phyloP scores from a whole-genome alignment of 2,329 filamentous ascomycete species.

The Neonectria magnoliae region DNA sequence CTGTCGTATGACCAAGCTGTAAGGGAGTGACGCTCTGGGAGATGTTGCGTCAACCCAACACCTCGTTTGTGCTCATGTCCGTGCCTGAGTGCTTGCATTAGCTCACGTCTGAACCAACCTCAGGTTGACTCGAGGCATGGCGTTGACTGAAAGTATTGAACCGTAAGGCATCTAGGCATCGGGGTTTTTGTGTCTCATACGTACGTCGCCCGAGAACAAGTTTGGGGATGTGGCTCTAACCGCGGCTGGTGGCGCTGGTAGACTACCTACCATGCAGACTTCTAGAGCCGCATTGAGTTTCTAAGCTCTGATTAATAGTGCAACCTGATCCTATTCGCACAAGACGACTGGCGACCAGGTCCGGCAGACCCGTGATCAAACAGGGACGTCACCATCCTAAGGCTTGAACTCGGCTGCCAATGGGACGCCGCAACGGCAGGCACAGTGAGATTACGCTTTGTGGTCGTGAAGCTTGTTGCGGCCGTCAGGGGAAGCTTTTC shows the following conservation, averaged over 20 bases:
- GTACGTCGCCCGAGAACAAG: background rate
- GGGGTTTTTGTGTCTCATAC: background rate
- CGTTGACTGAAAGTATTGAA: background rate
- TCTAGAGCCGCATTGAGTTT: slow-evolving; percentile 32
- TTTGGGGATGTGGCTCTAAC: background rate
- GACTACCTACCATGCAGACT: background rate
- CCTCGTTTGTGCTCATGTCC: background rate
- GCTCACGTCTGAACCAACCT: background rate
- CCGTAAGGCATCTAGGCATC: background rate
- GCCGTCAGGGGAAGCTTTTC: slow-evolving; percentile 28
- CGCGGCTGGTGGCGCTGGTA: slow-evolving; percentile 10
- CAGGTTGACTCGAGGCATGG: background rate
- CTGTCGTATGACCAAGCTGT: slow-evolving; percentile 12
- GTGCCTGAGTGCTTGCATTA: background rate
- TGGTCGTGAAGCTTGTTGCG: slow-evolving; percentile 33
- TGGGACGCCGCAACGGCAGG: slow-evolving; percentile 20
- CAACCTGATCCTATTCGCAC: slow-evolving; percentile 3
- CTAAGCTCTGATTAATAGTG: slow-evolving; percentile 31
- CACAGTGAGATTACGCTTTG: slow-evolving; percentile 31
- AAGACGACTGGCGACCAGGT: slow-evolving; percentile 6
- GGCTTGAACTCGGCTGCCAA: slow-evolving; percentile 27
- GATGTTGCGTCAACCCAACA: background rate
- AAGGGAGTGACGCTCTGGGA: background rate
- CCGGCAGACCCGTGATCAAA: slow-evolving; percentile 31
- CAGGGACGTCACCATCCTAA: slow-evolving; percentile 29